Conservation (phyloP, 805 yeast species). For the Starmerella asiatica region DNA sequence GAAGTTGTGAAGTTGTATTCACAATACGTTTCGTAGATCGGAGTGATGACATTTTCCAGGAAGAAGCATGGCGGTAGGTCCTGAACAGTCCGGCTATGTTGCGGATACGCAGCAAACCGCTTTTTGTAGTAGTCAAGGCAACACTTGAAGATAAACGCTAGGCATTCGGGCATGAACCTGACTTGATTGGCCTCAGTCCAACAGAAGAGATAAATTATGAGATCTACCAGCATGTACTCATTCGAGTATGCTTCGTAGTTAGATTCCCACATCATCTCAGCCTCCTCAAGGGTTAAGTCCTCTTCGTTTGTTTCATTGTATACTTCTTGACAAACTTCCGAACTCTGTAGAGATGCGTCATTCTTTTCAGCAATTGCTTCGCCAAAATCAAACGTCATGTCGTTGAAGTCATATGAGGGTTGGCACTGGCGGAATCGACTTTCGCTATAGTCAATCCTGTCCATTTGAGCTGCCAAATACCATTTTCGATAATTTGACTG, state of each 20-base stretch:
- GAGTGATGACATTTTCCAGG: conserved; percentile 59
- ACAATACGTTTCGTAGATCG: conserved; percentile 49
- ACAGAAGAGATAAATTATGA: conserved; percentile 55
- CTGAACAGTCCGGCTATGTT: not conserved
- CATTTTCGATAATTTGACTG: conserved; percentile 59
- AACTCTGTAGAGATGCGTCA: not conserved
- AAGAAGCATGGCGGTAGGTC: conserved; percentile 9
- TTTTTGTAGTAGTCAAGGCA: conserved; percentile 46
- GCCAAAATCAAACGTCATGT: not conserved
- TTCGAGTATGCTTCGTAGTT: conserved; percentile 40
- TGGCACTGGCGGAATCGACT: not conserved
- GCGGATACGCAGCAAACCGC: conserved; percentile 1
- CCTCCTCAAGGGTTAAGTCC: conserved; percentile 38
- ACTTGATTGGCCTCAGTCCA: conserved; percentile 90
- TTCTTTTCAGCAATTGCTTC: not conserved
- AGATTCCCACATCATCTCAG: conserved; percentile 33
- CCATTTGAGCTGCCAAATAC: conserved; percentile 65
- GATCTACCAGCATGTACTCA: conserved; percentile 45
- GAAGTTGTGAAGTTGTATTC: conserved; percentile 37
- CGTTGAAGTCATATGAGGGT: not conserved
- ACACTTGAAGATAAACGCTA: conserved; percentile 73
- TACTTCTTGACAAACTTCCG: too few species aligned
- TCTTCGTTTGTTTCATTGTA: conserved; percentile 1
- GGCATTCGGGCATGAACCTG: conserved; percentile 78
- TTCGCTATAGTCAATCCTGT: conserved; percentile 38